Percentiles rank a stretch among this genome's conserved stretches.
phyloP scores from a whole-genome alignment of 129 eudicot genomes.

The Smallanthus sonchifolius region DNA sequence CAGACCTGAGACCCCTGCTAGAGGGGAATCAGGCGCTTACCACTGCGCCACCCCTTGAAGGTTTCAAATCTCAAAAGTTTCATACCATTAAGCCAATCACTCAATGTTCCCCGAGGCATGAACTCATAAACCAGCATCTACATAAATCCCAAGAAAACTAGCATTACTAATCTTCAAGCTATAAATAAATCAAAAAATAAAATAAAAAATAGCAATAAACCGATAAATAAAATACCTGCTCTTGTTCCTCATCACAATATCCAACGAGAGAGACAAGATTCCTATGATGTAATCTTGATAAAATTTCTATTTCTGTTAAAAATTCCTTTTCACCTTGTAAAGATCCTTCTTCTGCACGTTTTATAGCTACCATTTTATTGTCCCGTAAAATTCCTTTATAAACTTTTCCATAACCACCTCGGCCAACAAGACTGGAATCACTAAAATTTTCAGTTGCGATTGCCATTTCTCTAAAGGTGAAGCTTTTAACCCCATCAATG shows the following conservation, averaged over 20 bases:
- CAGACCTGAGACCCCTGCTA: no score
- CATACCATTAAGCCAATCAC: conserved; percentile 70
- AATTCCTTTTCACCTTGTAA: conserved; percentile 88
- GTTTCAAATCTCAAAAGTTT: conserved; percentile 7
- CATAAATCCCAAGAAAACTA: conserved; percentile 5
- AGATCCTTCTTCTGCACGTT: conserved; percentile 89
- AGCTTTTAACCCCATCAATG: conserved; percentile 71
- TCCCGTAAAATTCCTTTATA: conserved; percentile 56
- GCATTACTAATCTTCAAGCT: conserved; percentile 1
- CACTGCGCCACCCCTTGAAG: no score
- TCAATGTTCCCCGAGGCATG: conserved; percentile 75
- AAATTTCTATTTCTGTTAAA: conserved; percentile 72
- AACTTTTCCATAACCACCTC: conserved; percentile 92
- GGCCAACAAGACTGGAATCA: conserved; percentile 54
- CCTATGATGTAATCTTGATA: conserved; percentile 88
- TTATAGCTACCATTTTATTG: conserved; percentile 61
- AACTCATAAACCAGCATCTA: conserved; percentile 92
- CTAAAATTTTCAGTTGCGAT: conserved; percentile 55
- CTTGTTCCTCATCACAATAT: conserved; percentile 77
- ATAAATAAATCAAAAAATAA: background rate
- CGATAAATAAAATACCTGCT: conserved; percentile 51
- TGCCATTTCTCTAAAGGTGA: conserved; percentile 67
- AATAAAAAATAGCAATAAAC: background rate
- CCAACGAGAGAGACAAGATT: conserved; percentile 81
- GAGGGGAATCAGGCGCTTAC: no score